These are phyloP conservation scores for Rhynchosporium agropyri DNA, from an alignment of 2,329 filamentous ascomycete genomes.

Conservation along the genomic window DNA sequence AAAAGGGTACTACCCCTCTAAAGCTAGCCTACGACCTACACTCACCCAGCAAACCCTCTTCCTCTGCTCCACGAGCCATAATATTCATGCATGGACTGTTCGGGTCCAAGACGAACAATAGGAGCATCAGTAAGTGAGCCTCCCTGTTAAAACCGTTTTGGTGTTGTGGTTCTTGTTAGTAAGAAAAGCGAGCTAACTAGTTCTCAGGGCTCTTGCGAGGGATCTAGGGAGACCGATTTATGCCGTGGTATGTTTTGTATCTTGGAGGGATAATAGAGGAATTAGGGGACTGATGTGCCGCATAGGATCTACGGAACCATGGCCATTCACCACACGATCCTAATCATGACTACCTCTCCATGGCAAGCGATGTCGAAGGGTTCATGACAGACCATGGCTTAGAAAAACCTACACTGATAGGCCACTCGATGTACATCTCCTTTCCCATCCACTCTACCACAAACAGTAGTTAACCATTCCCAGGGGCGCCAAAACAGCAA, in stretches of 20 bases:
- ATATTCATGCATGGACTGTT: slow-evolving; percentile 92
- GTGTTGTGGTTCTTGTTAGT: neutral
- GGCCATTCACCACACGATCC: slow-evolving; percentile 81
- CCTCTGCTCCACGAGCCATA: slow-evolving; percentile 61
- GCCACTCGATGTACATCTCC: slow-evolving; percentile 79
- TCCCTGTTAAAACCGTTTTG: slow-evolving; percentile 12
- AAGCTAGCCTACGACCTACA: slow-evolving; percentile 68
- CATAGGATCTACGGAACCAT: slow-evolving; percentile 86
- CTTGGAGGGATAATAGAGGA: neutral
- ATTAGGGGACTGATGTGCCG: neutral
- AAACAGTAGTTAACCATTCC: slow-evolving; percentile 16
- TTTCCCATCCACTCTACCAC: neutral
- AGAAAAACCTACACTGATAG: slow-evolving; percentile 75
- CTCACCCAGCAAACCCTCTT: slow-evolving; percentile 54
- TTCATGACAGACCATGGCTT: slow-evolving; percentile 77
- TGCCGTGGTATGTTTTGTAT: slow-evolving; percentile 64
- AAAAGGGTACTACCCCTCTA: slow-evolving; percentile 6
- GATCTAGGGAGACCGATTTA: slow-evolving; percentile 82
- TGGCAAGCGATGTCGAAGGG: slow-evolving; percentile 79
- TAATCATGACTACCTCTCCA: slow-evolving; percentile 76
- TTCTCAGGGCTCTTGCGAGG: slow-evolving; percentile 71
- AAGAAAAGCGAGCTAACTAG: slow-evolving; percentile 25
- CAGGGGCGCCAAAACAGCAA: slow-evolving; percentile 89
- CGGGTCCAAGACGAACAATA: slow-evolving; percentile 93
- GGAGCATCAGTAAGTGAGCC: slow-evolving; percentile 85